Percentiles rank a stretch among this genome's conserved stretches.
These are phyloP conservation scores for Ilex aquifolium DNA, from an alignment of 257 asterid genomes.

Conservation along the genomic window DNA sequence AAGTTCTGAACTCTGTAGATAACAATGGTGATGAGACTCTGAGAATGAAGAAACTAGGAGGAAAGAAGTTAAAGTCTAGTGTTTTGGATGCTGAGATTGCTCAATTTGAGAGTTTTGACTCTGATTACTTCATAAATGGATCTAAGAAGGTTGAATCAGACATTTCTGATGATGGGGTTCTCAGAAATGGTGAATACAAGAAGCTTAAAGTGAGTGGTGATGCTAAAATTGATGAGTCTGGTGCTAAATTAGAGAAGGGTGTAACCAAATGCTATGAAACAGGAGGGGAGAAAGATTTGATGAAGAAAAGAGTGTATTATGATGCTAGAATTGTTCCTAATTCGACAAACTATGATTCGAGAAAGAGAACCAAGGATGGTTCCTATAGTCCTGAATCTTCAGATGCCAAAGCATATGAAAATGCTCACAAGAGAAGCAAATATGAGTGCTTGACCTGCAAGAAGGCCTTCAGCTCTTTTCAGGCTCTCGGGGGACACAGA, in stretches of 20 bases:
- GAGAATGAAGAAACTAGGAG: constrained; percentile 19
- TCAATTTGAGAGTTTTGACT: constrained; percentile 43
- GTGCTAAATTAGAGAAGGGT: constrained; percentile 24
- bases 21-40: constrained; percentile 18
- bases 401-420: constrained; percentile 24
- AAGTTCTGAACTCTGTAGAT: constrained; percentile 9
- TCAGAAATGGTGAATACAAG: constrained; percentile 19
- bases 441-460: constrained; percentile 86
- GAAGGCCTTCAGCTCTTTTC: constrained; percentile 76
- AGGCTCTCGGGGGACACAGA: constrained; percentile 93
- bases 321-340: constrained; percentile 16
- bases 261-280: constrained; percentile 4
- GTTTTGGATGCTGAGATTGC: constrained; percentile 27
- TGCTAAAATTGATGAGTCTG: constrained; percentile 25
- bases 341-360: constrained; percentile 26
- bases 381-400: constrained; percentile 31
- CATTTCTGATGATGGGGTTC: constrained; percentile 47
- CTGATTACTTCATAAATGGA: constrained; percentile 82
- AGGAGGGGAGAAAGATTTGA: constrained; percentile 13
- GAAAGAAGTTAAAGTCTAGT: constrained; percentile 28
- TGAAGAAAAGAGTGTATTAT: constrained; percentile 22
- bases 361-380: constrained; percentile 33
- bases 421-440: constrained; percentile 43
- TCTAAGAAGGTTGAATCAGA: constrained; percentile 63
- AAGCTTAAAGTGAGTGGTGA: constrained; percentile 17